Evolutionary conservation across 352 stramenopile genomes (phyloP).

Genomic region (Plasmopara muralis): DNA sequence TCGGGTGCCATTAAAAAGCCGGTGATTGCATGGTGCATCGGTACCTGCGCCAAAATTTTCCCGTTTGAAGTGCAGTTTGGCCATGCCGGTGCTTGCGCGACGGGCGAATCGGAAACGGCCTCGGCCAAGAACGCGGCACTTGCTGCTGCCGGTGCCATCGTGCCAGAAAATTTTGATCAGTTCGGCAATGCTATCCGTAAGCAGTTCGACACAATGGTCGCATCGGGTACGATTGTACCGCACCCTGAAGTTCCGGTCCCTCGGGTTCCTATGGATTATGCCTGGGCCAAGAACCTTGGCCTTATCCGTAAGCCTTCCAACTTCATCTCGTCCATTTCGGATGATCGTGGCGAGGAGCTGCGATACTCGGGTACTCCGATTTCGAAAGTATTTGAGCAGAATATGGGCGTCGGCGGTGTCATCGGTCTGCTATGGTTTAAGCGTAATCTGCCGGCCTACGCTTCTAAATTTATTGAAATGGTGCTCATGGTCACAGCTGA

Average conservation of each 20-base stretch:
- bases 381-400: slow-evolving; percentile 91
- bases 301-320: slow-evolving; percentile 95
- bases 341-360: slow-evolving; percentile 95
- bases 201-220: slow-evolving; percentile 83
- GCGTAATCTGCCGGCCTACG: slow-evolving; percentile 83
- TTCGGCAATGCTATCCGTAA: slow-evolving; percentile 91
- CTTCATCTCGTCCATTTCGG: slow-evolving; percentile 97
- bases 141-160: slow-evolving; percentile 82
- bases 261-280: slow-evolving; percentile 96
- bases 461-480: slow-evolving; percentile 97
- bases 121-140: slow-evolving; percentile 92
- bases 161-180: slow-evolving; percentile 93
- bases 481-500: slow-evolving; percentile 96
- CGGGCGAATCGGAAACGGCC: slow-evolving; percentile 90
- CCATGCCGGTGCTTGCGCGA: slow-evolving; percentile 91
- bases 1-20: slow-evolving; percentile 93
- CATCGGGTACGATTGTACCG: slow-evolving; percentile 73
- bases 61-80: slow-evolving; percentile 97
- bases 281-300: slow-evolving; percentile 94
- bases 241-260: slow-evolving; percentile 87
- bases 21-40: slow-evolving; percentile 97
- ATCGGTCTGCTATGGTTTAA: slow-evolving; percentile 96
- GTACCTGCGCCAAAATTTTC: slow-evolving; percentile 96
- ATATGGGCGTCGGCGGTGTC: slow-evolving; percentile 92
- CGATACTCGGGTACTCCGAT: slow-evolving; percentile 93